Conservation (phyloP, 768 basidiomycete genomes). For the Lactarius quietus region DNA sequence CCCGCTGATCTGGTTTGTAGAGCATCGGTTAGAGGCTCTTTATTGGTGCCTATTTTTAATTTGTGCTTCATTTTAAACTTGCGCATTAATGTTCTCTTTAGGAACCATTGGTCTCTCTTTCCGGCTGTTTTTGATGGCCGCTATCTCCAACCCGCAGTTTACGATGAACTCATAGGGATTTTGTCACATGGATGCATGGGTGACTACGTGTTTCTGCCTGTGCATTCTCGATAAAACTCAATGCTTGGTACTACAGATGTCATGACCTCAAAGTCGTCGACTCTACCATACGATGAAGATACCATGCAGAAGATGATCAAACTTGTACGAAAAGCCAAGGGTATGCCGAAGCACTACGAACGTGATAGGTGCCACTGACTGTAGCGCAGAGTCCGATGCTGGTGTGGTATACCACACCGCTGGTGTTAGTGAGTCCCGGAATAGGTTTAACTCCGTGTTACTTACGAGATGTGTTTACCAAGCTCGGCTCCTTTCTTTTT, state of each 20-base stretch:
- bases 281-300: no score
- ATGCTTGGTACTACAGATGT: neutral
- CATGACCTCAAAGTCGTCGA: no score
- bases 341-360: no score
- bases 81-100: constrained; percentile 1
- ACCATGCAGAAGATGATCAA: no score
- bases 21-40: neutral
- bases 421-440: neutral
- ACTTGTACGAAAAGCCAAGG: no score
- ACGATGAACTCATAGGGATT: constrained; percentile 35
- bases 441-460: neutral
- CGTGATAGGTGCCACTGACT: neutral
- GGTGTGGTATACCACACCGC: neutral
- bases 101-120: no score
- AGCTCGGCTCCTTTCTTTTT: neutral
- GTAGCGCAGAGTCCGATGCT: neutral
- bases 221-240: neutral
- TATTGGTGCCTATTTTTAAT: constrained; percentile 26
- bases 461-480: neutral
- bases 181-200: constrained; percentile 33
- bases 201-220: constrained; percentile 25
- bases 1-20: neutral
- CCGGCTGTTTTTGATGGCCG: neutral
- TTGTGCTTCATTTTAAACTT: constrained; percentile 1
- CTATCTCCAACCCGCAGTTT: constrained; percentile 9